Percentiles rank a stretch among this genome's conserved stretches.
Evolutionary conservation across 2,329 filamentous ascomycete genomes (phyloP).

Genomic region (Aspergillus ustus): DNA sequence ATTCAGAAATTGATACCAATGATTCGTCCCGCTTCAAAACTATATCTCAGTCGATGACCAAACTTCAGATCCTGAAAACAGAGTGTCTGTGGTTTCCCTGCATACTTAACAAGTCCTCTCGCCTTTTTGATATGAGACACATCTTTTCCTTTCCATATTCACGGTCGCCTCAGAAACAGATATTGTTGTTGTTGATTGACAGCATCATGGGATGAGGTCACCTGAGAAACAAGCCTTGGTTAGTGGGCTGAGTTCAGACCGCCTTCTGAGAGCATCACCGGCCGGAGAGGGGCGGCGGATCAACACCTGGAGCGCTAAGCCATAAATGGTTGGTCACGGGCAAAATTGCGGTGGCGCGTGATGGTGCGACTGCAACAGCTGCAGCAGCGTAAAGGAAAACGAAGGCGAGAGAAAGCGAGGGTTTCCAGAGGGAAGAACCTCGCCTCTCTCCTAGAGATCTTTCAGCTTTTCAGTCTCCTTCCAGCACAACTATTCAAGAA

Average conservation of each 20-base stretch:
- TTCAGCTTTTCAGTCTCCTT: neutral
- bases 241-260: constrained; percentile 15
- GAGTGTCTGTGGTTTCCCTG: neutral
- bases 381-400: neutral
- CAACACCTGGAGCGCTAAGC: constrained; percentile 1
- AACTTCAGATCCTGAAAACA: neutral
- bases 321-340: constrained; percentile 9
- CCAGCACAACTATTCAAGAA: neutral
- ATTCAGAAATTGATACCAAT: neutral
- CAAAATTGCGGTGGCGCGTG: constrained; percentile 19
- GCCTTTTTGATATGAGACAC: neutral
- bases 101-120: too few relatives aligned
- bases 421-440: neutral
- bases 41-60: too few relatives aligned
- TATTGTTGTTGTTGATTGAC: neutral
- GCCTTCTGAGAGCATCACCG: constrained; percentile 11
- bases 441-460: neutral
- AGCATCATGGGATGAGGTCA: neutral
- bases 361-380: constrained; percentile 7
- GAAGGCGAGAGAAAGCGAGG: neutral
- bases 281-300: constrained; percentile 2
- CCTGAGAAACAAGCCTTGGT: constrained; percentile 1
- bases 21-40: neutral
- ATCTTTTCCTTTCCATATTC: neutral
- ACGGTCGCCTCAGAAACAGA: neutral